Base-by-base conservation (phyloP, 2,329 filamentous ascomycete species). In the Fusarium pseudoanthophilum region DNA sequence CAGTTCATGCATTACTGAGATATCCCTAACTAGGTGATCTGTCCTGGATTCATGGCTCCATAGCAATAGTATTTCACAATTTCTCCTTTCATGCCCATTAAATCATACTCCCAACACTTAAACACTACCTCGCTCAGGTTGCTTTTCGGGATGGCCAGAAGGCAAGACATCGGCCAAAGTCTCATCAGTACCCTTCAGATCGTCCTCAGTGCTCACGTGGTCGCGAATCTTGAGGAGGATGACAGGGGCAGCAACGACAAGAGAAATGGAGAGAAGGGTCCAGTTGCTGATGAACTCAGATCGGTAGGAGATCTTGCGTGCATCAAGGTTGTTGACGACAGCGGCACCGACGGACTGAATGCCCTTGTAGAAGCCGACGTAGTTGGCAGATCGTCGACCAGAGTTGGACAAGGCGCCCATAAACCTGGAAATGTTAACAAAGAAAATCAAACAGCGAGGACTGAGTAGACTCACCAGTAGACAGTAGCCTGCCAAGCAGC, bases 331-430 rank as follows among this genome's bases (percentile, higher is more conserved):
- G 56, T 79, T 82, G 55, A 79, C 78, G 8, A 83, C 89, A 30
- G 92, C 92, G 3, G 90, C 88, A 76, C 93, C 93, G 10, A 91
- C 92, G 21, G 92, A 93, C 80, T 95, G 93, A 56, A 95, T 92
- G 21, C 92, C 92, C 83, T 95, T 95, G 86, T 95, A 95, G 84
- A 93, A 95, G 93, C 93, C 95, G 46, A 94, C 93, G 79, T 95
- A 92, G 86, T 98, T 97, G 84, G 95, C 95, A 34, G 95, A 89
- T 82, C 95, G 95, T 82, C 95, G 94, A 69, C 93, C 91, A 72
- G 95, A 97, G 89, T 98, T 98, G 80, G 93, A 95, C 48, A 98
- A 87, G 13, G 95, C 90, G 57, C 95, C 95, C 92, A 98, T 97
- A 85, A 92, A 95, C 92, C 91, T 91, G 7, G 9, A 15, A 7